Evolutionary conservation across 805 yeast genomes (phyloP), one percentile per base, ranked within the genome.

Genomic region (Brettanomyces bruxellensis): DNA sequence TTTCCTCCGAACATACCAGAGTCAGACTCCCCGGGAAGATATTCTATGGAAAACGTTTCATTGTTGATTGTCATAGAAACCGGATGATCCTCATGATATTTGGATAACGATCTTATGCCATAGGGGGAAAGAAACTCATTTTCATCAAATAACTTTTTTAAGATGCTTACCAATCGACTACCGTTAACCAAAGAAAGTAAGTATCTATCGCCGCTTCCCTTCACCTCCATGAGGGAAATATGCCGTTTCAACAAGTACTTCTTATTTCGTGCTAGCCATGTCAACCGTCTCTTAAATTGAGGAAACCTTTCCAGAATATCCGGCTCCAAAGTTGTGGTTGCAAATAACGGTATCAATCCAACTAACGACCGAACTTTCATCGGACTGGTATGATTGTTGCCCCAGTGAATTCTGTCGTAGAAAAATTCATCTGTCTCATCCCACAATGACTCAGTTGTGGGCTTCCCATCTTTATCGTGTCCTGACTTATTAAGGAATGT

Each of bases 1-100:
- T 89, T 89, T 49, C 97, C 97, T 44, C 97, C 97, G 73, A 89
- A 89, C 78, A 90, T 77, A 4, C 95, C 95, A 5, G 95, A 83
- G 60, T 87, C 91, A 28, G 95, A 84, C 59, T 87, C 95, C 30
- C 95, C 96, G 4, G 95, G 83, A 45, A 87, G 74, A 64, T 88
- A 87, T 49, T 76, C 75, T 32, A 87, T 90, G 40, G 71, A 68
- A 64, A 81, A 89, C 37, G 73, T 69, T 53, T 78, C 73, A 14
- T 95, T 95, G 61, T 86, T 73, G 40, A 89, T 95, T 53, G 81
- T 75, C 91, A 88, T 86, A 45, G 78, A 75, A 58, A 81, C 88
- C 5, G 96, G 96, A 61, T 89, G 71, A 49, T 86, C 75, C 59
- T 86, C 84, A 64, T 89, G 97, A 61, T 70, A 83, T 61, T 86